Evolutionary conservation across 768 basidiomycete species (phyloP), one percentile per base, ranked within the genome.

Genomic region (Serendipita sp.): DNA sequence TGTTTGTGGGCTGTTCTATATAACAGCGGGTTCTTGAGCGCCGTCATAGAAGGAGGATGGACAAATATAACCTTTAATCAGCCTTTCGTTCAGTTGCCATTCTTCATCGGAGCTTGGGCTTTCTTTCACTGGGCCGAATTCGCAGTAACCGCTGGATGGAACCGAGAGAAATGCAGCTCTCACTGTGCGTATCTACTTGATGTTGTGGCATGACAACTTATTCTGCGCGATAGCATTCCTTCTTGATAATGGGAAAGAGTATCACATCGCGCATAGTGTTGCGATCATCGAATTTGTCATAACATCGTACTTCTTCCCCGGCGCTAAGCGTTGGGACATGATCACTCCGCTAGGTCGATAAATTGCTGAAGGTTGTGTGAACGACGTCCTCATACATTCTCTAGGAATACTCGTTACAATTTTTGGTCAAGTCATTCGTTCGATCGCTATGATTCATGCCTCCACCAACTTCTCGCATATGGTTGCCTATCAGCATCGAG

Each of bases 361-460:
- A 29, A 34, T 69, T 18, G 23, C 43, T 13, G 62, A 3, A n/a
- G 11, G 44, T 62, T 55, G 16, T 64, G 64, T 66, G 29, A 18
- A 55, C 27, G 43, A 64, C 33, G 18, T 43, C 46, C 53, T 50
- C 37, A 44, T 33, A 45, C 31, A 34, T 23, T 10, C 13, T 64
- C 3, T 66, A 93, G 94, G 91, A 27, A 73, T 91, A 44, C 50
- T 75, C 0, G 52, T 90, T 67, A 83, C 87, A 10, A 23, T 88
- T 16, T 64, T 78, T 23, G 91, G 91, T 3, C 96, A 99, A 74
- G 67, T 75, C 2, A 71, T 97, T 66, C 82, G 96, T 55, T 93
- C 93, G 5, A 69, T 80, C 23, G 94, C 96, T n/a, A 99, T 99
- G 96, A 87, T 96, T 62, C 91, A 94, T 67, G 96, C 96, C 1